Base-by-base conservation (phyloP, 129 eudicot genomes). In the Flaveria robusta region DNA sequence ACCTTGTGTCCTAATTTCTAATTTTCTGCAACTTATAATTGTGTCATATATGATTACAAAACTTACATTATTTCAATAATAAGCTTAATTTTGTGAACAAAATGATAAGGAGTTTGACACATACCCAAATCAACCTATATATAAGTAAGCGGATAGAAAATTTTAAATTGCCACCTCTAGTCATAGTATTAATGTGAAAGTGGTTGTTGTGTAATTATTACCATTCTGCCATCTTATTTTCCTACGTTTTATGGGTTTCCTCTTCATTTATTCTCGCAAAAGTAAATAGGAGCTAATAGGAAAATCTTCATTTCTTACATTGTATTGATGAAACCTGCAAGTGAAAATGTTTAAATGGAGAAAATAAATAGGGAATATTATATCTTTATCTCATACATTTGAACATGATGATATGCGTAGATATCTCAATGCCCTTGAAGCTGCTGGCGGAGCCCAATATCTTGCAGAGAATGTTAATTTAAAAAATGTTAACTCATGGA, bases 401-500 rank as follows among this genome's bases (percentile, higher is more conserved):
- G 19, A 46, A 68, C 34, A 26, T 26, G 78, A 72, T 76, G n/a
- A 72, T 66, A 43, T 52, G 41, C 52, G 45, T 72, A 94, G 98
- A 82, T 88, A 87, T 81, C 83, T 91, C 39, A 94, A 94, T 84
- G 88, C 91, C 81, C 87, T 94, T 73, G 98, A 94, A 60, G 87
- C 91, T 46, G 75, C 82, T 64, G 98, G 98, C 20, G 98, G 98
- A 16, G 88, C 96, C 63, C 67, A 71, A 68, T 85, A 84, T 90
- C 97, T 94, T 78, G 85, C 88, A 37, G 86, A 84, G 34, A 82
- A 82, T 74, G 85, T 80, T 2, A 87, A 87, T 60, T 77, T 81
- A 16, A 85, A 80, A 64, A 84, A 85, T 55, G 85, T 82, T 29
- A 66, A 56, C 77, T 84, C 90, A 39, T 94, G 98, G 98, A 75